These are phyloP conservation scores for Alnus rubra DNA, from an alignment of 306 rosid species.

Conservation along the genomic window DNA sequence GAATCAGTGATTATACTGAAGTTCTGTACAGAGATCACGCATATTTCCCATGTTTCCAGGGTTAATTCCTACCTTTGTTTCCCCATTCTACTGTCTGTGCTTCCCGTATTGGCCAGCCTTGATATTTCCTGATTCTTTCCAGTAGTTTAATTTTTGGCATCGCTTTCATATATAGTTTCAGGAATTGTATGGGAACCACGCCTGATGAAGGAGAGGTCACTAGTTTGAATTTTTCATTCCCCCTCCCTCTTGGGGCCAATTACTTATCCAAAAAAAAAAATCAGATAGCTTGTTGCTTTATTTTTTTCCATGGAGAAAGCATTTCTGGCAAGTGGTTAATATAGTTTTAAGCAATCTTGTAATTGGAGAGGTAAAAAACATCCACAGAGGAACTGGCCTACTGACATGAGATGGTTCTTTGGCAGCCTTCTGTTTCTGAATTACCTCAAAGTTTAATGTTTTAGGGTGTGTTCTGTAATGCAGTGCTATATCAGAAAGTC, in stretches of 20 bases:
- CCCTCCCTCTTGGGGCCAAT: too few relatives aligned
- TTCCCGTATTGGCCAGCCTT: slow-evolving; percentile 13
- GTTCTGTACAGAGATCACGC: background rate
- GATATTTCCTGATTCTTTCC: slow-evolving; percentile 2
- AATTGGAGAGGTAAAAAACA: background rate
- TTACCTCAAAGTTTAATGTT: background rate
- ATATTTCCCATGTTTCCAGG: too few relatives aligned
- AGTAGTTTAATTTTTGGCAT: background rate
- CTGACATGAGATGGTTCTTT: slow-evolving; percentile 14
- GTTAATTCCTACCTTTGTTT: slow-evolving; percentile 2
- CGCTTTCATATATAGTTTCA: background rate
- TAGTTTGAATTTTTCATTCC: too few relatives aligned
- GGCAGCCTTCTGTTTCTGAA: slow-evolving; percentile 23
- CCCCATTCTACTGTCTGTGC: slow-evolving; percentile 15
- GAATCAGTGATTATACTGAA: background rate
- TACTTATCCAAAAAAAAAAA: too few relatives aligned
- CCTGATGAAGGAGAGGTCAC: too few relatives aligned
- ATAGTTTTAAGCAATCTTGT: background rate
- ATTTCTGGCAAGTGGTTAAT: background rate
- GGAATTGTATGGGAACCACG: background rate
- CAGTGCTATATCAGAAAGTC: background rate
- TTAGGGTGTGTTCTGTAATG: background rate
- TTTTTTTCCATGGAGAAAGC: background rate
- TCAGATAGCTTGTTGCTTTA: background rate
- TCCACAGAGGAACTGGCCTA: background rate